These are phyloP conservation scores for Ulmus americana DNA, from an alignment of 331 rosid species.

Conservation along the genomic window DNA sequence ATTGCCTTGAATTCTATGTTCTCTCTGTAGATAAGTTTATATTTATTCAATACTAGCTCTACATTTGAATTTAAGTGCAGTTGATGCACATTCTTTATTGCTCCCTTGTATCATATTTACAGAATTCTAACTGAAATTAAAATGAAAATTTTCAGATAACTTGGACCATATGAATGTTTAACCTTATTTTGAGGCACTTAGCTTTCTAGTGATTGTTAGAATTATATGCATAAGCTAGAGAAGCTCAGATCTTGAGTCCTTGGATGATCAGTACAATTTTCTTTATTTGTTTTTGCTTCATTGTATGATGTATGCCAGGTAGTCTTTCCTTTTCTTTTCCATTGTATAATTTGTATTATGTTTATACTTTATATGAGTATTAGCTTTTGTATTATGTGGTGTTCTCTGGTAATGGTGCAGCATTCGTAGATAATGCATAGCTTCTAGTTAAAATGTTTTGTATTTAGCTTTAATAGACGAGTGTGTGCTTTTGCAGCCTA, in stretches of 20 bases:
- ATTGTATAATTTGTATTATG: neutral
- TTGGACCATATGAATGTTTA: neutral
- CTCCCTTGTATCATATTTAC: too few species aligned
- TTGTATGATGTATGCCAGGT: neutral
- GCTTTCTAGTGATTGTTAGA: neutral
- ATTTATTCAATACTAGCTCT: too few species aligned
- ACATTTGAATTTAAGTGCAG: too few species aligned
- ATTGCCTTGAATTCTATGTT: too few species aligned
- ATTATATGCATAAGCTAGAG: neutral
- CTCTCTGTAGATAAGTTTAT: too few species aligned
- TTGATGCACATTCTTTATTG: too few species aligned
- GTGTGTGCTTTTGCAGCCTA: constrained; percentile 61
- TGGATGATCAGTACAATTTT: neutral
- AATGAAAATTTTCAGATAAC: too few species aligned
- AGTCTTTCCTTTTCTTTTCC: neutral
- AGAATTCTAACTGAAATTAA: too few species aligned
- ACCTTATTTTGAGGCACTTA: neutral
- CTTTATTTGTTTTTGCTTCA: neutral
- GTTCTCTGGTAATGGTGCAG: neutral
- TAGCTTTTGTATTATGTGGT: neutral
- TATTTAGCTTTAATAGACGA: neutral
- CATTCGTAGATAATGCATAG: neutral
- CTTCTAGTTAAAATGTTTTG: too few species aligned
- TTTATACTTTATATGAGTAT: neutral
- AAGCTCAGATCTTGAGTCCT: neutral